Conservation (phyloP, 495 filamentous ascomycete species). For the Collariella sp. region DNA sequence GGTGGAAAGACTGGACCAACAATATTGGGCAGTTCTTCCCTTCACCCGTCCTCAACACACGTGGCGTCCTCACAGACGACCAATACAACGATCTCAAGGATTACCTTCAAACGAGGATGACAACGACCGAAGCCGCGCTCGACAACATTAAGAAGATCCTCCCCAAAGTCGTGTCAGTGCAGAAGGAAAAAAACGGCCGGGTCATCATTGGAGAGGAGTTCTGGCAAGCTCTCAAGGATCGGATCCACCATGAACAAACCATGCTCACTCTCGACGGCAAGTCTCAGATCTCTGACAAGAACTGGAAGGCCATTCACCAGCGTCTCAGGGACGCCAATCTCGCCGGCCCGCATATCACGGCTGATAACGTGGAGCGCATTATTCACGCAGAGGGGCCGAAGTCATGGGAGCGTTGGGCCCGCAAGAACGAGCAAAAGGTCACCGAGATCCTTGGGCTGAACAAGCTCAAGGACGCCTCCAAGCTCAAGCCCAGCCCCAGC, state of each 20-base stretch:
- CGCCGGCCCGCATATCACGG: not conserved
- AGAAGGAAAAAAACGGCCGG: constrained; percentile 33
- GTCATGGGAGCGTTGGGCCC: constrained; percentile 31
- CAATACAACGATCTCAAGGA: constrained; percentile 20
- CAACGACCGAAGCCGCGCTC: constrained; percentile 15
- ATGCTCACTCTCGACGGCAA: constrained; percentile 27
- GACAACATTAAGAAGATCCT: constrained; percentile 26
- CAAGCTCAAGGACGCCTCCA: not conserved
- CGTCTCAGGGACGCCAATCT: constrained; percentile 19
- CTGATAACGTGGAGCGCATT: constrained; percentile 12
- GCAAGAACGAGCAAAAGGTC: constrained; percentile 28
- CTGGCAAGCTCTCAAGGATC: constrained; percentile 43
- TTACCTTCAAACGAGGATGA: constrained; percentile 7
- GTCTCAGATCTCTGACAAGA: constrained; percentile 23
- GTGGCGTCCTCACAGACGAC: constrained; percentile 13
- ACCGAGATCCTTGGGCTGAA: constrained; percentile 16
- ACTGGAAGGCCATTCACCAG: constrained; percentile 31
- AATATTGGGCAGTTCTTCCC: constrained; percentile 20
- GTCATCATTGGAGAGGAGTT: constrained; percentile 43
- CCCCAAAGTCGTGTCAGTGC: constrained; percentile 29
- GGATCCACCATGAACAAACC: constrained; percentile 24
- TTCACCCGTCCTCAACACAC: constrained; percentile 4
- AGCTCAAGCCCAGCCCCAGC: not conserved
- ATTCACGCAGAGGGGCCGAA: constrained; percentile 13
- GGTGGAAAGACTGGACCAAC: constrained; percentile 14